A percentile compares a stretch with the other conserved stretches of the same genome.
These are phyloP conservation scores for Xylaria sp. DNA, from an alignment of 2,329 filamentous ascomycete species.

Conservation along the genomic window DNA sequence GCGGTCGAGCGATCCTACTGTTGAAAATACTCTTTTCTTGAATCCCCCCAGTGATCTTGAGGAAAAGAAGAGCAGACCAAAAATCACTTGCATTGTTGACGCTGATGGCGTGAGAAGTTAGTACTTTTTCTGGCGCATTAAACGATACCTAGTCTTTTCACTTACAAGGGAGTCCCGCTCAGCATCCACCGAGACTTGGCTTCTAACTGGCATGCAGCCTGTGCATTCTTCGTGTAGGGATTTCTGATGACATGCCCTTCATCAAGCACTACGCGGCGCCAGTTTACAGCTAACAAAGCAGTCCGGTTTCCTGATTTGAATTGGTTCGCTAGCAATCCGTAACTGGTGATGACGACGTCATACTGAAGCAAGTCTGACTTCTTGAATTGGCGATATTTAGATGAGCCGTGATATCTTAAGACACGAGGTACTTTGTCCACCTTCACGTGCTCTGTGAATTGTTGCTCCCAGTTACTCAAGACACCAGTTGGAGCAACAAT, in stretches of 20 bases:
- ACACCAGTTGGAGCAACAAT: conserved; percentile 86
- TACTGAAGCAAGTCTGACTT: conserved; percentile 68
- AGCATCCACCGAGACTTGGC: conserved; percentile 82
- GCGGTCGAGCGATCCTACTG: conserved; percentile 73
- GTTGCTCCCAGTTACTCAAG: conserved; percentile 90
- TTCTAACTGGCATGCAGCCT: conserved; percentile 73
- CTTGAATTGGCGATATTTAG: conserved; percentile 34
- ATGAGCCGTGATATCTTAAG: conserved; percentile 76
- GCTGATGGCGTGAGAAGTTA: conserved; percentile 51
- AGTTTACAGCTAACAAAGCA: conserved; percentile 64
- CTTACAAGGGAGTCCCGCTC: conserved; percentile 81
- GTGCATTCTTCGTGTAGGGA: conserved; percentile 75
- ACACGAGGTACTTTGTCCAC: conserved; percentile 71
- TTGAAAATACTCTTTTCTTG: conserved; percentile 81
- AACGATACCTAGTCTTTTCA: conserved; percentile 16
- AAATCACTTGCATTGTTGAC: conserved; percentile 85
- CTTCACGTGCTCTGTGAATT: conserved; percentile 78
- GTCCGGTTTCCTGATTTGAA: conserved; percentile 61
- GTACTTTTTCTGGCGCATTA: conserved; percentile 15
- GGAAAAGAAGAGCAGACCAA: conserved; percentile 81
- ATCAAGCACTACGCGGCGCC: conserved; percentile 83
- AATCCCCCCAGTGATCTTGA: conserved; percentile 79
- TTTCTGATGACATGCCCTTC: conserved; percentile 88
- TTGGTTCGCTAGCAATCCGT: conserved; percentile 79
- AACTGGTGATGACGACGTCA: conserved; percentile 85